Evolutionary conservation across 805 yeast species (phyloP).

Genomic region (Lipomyces japonicus): DNA sequence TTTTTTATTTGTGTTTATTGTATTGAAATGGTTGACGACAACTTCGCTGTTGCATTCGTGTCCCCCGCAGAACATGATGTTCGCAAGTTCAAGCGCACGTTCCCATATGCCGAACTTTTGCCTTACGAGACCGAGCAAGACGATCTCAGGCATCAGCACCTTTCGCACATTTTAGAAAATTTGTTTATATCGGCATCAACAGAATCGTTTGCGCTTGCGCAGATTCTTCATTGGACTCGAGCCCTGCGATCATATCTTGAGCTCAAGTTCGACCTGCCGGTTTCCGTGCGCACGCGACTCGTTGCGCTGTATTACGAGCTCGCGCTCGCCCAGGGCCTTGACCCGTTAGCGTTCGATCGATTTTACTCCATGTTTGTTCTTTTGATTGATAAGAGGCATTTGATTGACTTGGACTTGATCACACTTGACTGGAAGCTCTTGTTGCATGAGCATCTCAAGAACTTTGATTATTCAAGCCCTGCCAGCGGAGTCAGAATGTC

Average conservation of each 20-base stretch:
- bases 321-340: slow-evolving; percentile 63
- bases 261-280: slow-evolving; percentile 77
- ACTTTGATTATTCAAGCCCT: slow-evolving; percentile 19
- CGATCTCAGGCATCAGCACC: slow-evolving; percentile 64
- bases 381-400: slow-evolving; percentile 49
- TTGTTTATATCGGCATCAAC: slow-evolving; percentile 73
- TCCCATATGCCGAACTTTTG: slow-evolving; percentile 44
- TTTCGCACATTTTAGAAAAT: slow-evolving; percentile 76
- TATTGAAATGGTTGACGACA: background rate
- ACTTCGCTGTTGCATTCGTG: slow-evolving; percentile 1
- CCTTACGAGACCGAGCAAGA: slow-evolving; percentile 75
- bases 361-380: slow-evolving; percentile 60
- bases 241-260: slow-evolving; percentile 74
- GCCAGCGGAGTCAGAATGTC: background rate
- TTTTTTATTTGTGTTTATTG: background rate
- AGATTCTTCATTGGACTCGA: slow-evolving; percentile 80
- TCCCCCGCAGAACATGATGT: slow-evolving; percentile 6
- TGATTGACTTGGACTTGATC: slow-evolving; percentile 45
- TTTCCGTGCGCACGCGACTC: slow-evolving; percentile 55
- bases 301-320: slow-evolving; percentile 69
- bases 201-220: slow-evolving; percentile 66
- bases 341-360: slow-evolving; percentile 54
- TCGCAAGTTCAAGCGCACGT: slow-evolving; percentile 37
- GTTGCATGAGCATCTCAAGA: slow-evolving; percentile 37
- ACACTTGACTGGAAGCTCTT: slow-evolving; percentile 52